Percentiles rank a stretch among this genome's conserved stretches.
Conservation (phyloP, 2,329 filamentous ascomycete species). For the Metarhizium robertsii region DNA sequence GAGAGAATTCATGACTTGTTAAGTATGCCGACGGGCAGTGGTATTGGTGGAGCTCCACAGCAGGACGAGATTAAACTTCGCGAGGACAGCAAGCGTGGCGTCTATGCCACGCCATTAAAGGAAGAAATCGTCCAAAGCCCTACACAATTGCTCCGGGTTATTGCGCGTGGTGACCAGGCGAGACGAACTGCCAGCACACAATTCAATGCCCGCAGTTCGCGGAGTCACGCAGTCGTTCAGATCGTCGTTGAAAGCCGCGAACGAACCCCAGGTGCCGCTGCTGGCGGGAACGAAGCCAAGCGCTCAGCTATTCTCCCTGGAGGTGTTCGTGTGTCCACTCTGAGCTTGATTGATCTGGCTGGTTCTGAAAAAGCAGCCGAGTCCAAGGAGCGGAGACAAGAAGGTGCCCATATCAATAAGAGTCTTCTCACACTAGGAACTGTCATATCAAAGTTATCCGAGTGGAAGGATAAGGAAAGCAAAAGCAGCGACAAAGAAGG, state of each 20-base stretch:
- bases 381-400: conserved; percentile 83
- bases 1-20: conserved; percentile 93
- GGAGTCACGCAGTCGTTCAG: conserved; percentile 96
- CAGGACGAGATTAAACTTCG: conserved; percentile 96
- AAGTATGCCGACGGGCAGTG: conserved; percentile 57
- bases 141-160: conserved; percentile 87
- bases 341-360: conserved; percentile 92
- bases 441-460: conserved; percentile 87
- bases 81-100: conserved; percentile 91
- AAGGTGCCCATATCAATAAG: conserved; percentile 98
- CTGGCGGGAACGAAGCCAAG: conserved; percentile 37
- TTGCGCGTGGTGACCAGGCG: conserved; percentile 86
- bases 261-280: conserved; percentile 54
- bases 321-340: conserved; percentile 86
- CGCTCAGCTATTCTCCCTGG: conserved; percentile 66
- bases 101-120: conserved; percentile 92
- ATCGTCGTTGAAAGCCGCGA: conserved; percentile 97
- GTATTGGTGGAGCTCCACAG: conserved; percentile 39
- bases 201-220: conserved; percentile 92
- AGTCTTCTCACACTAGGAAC: conserved; percentile 90
- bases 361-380: conserved; percentile 95
- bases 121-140: conserved; percentile 98
- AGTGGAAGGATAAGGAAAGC: conserved; percentile 72
- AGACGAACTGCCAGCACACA: conserved; percentile 89
- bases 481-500: conserved; percentile 69